These are phyloP conservation scores for Cutaneotrichosporon sp. DNA, from an alignment of 1,284 basidiomycete species.

Conservation along the genomic window DNA sequence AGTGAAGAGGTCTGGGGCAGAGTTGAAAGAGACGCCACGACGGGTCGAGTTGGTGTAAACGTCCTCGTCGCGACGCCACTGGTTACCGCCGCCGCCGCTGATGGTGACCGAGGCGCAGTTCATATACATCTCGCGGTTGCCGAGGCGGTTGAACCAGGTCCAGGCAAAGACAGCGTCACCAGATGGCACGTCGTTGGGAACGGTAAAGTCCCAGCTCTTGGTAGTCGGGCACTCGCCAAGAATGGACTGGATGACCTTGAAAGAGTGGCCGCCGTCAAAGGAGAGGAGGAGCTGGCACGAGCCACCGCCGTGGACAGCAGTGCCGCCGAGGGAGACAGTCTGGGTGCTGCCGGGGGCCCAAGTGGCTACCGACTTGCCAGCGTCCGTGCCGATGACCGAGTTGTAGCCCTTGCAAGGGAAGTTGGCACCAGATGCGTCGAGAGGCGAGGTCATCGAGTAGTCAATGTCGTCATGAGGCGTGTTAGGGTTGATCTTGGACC, in stretches of 20 bases:
- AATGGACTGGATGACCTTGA: slow-evolving; percentile 50
- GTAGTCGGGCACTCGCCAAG: slow-evolving; percentile 52
- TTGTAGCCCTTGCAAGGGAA: slow-evolving; percentile 53
- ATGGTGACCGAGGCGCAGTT: slow-evolving; percentile 54
- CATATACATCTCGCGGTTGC: slow-evolving; percentile 53
- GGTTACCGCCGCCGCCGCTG: slow-evolving; percentile 24
- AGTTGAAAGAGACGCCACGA: slow-evolving; percentile 14
- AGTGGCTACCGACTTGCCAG: slow-evolving; percentile 38
- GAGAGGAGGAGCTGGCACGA: slow-evolving; percentile 53
- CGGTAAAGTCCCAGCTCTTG: slow-evolving; percentile 34
- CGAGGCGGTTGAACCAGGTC: slow-evolving; percentile 54
- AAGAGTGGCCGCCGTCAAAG: slow-evolving; percentile 53
- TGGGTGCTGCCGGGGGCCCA: slow-evolving; percentile 39
- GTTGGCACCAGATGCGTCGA: slow-evolving; percentile 39
- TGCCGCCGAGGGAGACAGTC: slow-evolving; percentile 43
- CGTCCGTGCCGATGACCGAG: slow-evolving; percentile 9
- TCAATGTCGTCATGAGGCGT: slow-evolving; percentile 41
- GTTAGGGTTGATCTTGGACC: slow-evolving; percentile 40
- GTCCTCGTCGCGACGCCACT: slow-evolving; percentile 21
- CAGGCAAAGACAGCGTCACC: slow-evolving; percentile 54
- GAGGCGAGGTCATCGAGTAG: slow-evolving; percentile 50
- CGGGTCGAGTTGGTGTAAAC: slow-evolving; percentile 17
- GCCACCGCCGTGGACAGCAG: slow-evolving; percentile 52
- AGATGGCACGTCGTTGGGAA: slow-evolving; percentile 48
- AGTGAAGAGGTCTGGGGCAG: slow-evolving; percentile 48